Evolutionary conservation across 73 alveolate species (phyloP).

Genomic region (Uronychia setigera): DNA sequence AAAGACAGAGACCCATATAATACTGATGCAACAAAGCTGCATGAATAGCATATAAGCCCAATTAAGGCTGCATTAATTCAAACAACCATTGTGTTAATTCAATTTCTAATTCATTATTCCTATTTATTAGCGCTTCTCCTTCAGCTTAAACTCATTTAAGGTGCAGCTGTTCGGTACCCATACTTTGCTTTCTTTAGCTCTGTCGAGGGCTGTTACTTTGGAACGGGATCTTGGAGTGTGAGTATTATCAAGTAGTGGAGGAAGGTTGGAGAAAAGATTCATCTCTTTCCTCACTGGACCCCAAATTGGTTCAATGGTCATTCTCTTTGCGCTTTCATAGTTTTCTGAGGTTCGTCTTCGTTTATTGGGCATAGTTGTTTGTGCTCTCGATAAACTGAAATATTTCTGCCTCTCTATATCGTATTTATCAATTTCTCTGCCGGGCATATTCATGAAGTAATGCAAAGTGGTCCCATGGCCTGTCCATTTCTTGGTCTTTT

Average conservation of each 20-base stretch:
- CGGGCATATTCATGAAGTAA: slow-evolving; percentile 35
- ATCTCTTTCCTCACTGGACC: slow-evolving; percentile 19
- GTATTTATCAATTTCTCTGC: slow-evolving; percentile 41
- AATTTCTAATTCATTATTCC: too few species aligned
- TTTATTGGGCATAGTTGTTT: not conserved
- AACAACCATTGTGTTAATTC: too few species aligned
- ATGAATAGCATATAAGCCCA: too few species aligned
- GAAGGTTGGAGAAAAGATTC: slow-evolving; percentile 8
- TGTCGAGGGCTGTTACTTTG: slow-evolving; percentile 47
- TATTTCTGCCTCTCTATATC: slow-evolving; percentile 33
- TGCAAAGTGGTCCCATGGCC: not conserved
- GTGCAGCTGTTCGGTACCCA: not conserved
- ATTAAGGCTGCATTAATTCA: too few species aligned
- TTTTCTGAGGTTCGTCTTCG: not conserved
- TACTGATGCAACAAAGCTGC: too few species aligned
- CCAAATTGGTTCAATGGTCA: slow-evolving; percentile 24
- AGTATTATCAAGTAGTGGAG: slow-evolving; percentile 48
- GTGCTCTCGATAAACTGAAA: not conserved
- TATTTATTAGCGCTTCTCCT: too few species aligned
- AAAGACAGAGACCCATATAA: too few species aligned
- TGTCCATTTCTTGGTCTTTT: slow-evolving; percentile 10
- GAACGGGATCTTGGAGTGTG: slow-evolving; percentile 49
- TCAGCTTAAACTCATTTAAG: too few species aligned
- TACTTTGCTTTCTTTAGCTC: not conserved
- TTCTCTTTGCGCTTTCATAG: not conserved